Evolutionary conservation across 2,329 filamentous ascomycete species (phyloP).

Genomic region (Gaeumannomyces tritici): DNA sequence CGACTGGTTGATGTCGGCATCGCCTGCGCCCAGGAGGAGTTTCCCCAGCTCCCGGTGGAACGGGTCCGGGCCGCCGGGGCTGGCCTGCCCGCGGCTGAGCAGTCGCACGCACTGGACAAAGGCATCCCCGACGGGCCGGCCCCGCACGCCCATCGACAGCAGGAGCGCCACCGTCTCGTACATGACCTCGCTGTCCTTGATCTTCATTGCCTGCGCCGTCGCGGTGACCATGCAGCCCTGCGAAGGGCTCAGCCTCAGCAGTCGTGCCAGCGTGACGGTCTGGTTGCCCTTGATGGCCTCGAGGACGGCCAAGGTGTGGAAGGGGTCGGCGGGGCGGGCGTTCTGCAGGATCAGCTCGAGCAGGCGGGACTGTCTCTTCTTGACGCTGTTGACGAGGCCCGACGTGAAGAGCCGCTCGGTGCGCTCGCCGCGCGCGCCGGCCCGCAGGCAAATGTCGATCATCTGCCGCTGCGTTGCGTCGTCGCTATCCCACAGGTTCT

Average conservation of each 20-base stretch:
- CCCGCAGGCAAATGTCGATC: conserved; percentile 13
- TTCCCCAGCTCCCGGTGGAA: conserved; percentile 11
- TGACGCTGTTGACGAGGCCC: conserved; percentile 13
- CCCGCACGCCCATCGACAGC: conserved; percentile 19
- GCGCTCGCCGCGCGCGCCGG: conserved; percentile 13
- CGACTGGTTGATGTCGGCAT: conserved; percentile 13
- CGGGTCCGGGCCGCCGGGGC: conserved; percentile 7
- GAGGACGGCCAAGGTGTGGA: conserved; percentile 12
- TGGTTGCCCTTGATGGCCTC: conserved; percentile 14
- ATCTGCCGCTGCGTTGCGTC: conserved; percentile 8
- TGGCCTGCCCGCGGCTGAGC: conserved; percentile 4
- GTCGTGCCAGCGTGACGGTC: conserved; percentile 10
- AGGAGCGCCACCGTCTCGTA: conserved; percentile 33
- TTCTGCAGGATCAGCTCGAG: conserved; percentile 12
- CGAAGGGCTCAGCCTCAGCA: conserved; percentile 13
- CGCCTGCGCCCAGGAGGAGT: conserved; percentile 13
- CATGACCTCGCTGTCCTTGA: conserved; percentile 24
- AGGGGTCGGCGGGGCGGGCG: conserved; percentile 9
- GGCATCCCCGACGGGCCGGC: conserved; percentile 11
- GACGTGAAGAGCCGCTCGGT: conserved; percentile 13
- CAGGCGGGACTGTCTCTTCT: conserved; percentile 8
- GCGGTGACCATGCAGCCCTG: conserved; percentile 15
- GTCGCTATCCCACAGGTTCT: conserved; percentile 7
- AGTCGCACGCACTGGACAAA: conserved; percentile 12
- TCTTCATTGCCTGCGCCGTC: conserved; percentile 33